Evolutionary conservation across 1,284 basidiomycete species (phyloP), one percentile per base, ranked within the genome.

Genomic region (Heterobasidion parviporum): DNA sequence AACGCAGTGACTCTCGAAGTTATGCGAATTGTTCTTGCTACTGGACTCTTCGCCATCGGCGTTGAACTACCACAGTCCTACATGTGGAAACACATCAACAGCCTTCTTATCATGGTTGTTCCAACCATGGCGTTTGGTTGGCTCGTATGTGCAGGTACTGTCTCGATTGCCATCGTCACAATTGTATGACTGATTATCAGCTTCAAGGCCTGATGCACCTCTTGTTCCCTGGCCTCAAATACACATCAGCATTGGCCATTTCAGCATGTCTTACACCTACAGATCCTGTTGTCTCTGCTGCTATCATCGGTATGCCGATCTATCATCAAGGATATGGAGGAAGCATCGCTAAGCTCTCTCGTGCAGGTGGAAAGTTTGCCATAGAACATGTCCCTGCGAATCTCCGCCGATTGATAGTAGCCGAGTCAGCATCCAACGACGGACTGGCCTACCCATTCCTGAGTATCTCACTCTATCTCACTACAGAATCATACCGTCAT

Each of bases 361-460:
- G 78, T 54, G 73, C 77, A 77, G 94, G 92, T 48, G 96, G 95
- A 6, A 89, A 84, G 59, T 98, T 88, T 69, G 95, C 95, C 0
- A 79, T 85, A 45, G 86, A 86, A 64, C 87, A 98, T 65, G 95
- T 98, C 1, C 94, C 94, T 0, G 71, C 79, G 1, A 87, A 93
- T 59, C 77, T 98, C 43, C 83, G 95, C 43, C 87, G 86, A 52
- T 78, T 97, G 55, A 70, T 98, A n/a, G 83, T 91, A 3, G 94
- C 93, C 1, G 95, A 98, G 72, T 93, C 91, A 6, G 94, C 94
- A 0, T 83, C 89, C 26, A 91, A 91, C 66, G 87, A 89, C 63
- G 92, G 92, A 2, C 78, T 92, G 6, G 95, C 95, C 1, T 98
- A 96, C 69, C 94, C 94, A 0, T 98, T 98, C 68, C 76, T 98